Evolutionary conservation across 2,329 filamentous ascomycete species (phyloP).

Genomic region (Mollisiaceae sp.): DNA sequence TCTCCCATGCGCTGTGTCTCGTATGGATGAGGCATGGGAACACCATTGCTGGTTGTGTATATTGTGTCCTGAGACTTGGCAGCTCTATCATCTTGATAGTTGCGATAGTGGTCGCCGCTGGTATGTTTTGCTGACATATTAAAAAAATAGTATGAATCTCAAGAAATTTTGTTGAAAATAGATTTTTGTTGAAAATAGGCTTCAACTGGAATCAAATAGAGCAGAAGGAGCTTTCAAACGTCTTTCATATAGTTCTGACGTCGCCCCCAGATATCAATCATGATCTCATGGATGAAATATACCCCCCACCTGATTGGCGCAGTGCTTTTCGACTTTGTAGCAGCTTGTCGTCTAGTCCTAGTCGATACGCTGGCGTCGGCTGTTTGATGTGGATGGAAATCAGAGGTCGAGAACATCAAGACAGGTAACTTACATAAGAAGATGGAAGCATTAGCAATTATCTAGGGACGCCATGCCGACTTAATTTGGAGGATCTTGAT

Average conservation of each 20-base stretch:
- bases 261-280: constrained; percentile 10
- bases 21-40: constrained; percentile 61
- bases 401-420: constrained; percentile 7
- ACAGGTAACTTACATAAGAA: background rate
- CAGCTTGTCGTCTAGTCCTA: background rate
- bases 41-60: constrained; percentile 52
- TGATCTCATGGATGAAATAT: constrained; percentile 16
- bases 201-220: background rate
- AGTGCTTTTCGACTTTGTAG: background rate
- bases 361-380: background rate
- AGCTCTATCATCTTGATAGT: constrained; percentile 49
- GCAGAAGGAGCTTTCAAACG: background rate
- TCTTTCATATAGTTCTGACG: background rate
- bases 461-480: background rate
- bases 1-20: constrained; percentile 50
- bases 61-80: constrained; percentile 47
- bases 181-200: background rate
- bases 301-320: background rate
- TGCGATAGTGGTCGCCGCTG: constrained; percentile 45
- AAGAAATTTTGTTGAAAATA: background rate
- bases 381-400: background rate
- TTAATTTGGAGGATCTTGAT: background rate
- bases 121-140: constrained; percentile 41
- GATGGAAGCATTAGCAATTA: background rate
- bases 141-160: background rate